These are phyloP conservation scores for Suillus hirtellus DNA, from an alignment of 768 basidiomycete genomes.

Conservation along the genomic window DNA sequence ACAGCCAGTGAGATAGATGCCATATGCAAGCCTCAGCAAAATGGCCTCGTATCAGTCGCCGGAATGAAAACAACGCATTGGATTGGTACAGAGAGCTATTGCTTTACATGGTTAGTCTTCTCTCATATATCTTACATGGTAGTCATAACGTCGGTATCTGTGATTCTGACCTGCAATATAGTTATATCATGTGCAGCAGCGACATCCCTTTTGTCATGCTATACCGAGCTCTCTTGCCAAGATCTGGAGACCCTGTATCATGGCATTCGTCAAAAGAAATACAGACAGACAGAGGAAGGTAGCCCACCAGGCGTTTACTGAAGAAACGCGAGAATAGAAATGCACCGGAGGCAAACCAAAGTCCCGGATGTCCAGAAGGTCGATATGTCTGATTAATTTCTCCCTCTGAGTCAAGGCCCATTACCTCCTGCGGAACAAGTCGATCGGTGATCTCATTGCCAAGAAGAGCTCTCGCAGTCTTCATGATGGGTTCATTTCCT, in stretches of 20 bases:
- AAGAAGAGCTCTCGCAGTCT: neutral
- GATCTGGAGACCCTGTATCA: constrained; percentile 1
- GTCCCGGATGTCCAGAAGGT: constrained; percentile 4
- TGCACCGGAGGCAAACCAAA: neutral
- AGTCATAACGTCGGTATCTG: constrained; percentile 7
- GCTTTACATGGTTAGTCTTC: constrained; percentile 66
- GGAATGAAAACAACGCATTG: constrained; percentile 78
- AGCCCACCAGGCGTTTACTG: too few species aligned
- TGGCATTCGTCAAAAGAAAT: neutral
- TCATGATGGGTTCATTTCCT: neutral
- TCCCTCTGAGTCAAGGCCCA: neutral
- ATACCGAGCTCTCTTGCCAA: constrained; percentile 1
- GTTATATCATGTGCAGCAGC: too few species aligned
- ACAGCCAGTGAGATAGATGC: too few species aligned
- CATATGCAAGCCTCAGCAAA: too few species aligned
- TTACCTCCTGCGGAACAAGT: neutral
- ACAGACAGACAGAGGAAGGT: neutral
- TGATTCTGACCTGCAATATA: neutral
- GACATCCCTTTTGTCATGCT: neutral
- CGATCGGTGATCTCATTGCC: neutral
- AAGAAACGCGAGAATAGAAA: too few species aligned
- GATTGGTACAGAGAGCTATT: constrained; percentile 71
- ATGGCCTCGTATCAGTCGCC: constrained; percentile 51
- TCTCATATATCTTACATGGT: constrained; percentile 58
- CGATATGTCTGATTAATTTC: neutral